Evolutionary conservation across 2,329 filamentous ascomycete genomes (phyloP), one percentile per base, ranked within the genome.

Genomic region (Xylariaceae sp.): DNA sequence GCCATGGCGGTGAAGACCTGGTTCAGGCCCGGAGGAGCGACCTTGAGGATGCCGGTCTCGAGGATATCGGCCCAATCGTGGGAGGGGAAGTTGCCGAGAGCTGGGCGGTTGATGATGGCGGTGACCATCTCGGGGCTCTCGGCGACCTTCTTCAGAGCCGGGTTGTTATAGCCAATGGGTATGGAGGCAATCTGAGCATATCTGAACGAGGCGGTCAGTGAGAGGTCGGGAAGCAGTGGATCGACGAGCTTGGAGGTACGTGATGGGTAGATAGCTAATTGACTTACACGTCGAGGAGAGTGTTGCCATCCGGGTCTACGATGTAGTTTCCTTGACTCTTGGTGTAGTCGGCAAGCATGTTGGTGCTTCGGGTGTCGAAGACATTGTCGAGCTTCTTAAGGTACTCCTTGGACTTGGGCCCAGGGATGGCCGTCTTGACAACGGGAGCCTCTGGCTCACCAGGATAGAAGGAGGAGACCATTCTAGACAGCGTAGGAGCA

Each of bases 111-210:
- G 76, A 95, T 87, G 61, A 96, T 74, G 49, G 88, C 82, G 51
- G 77, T 84, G 62, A 83, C 74, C 89, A 95, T 95, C 62, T 91
- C 86, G 19, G 85, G 83, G 48, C 85, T 86, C 54, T 80, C 79
- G 22, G 89, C 87, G 32, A 85, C 83, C 61, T 83, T 76, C 58
- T 81, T 75, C 54, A 96, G 80, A 57, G 78, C 72, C 6, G 89
- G 85, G 74, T 96, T 96, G 78, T 92, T 95, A 80, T 96, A 96
- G 53, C 90, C 90, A 41, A 96, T 78, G 3, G 90, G 88, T 61
- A 96, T 96, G 39, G 89, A 95, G 55, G 90, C 90, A 65, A 96
- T 96, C 72, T 96, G 90, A 45, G 90, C 88, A 66, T 92, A 92
- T 51, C 85, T 87, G 58, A 50, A 12, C 9, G 38, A 40, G 14